Percentiles rank a stretch among this genome's conserved stretches.
Conservation (phyloP, 2,329 filamentous ascomycete genomes). For the Penicillium hordei region DNA sequence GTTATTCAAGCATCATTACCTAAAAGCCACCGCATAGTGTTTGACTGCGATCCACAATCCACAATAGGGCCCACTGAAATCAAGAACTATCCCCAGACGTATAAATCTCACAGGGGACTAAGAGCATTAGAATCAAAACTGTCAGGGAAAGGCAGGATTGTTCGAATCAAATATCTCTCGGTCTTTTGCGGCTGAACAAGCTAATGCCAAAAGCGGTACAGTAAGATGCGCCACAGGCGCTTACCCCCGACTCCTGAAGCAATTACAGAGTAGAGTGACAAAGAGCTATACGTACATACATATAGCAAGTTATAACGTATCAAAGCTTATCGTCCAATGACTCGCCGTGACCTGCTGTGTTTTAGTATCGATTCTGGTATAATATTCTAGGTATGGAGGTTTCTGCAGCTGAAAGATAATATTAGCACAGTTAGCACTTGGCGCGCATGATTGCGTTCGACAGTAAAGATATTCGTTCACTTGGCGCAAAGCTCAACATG, state of each 20-base stretch:
- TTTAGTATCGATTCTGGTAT: no score
- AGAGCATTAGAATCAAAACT: neutral
- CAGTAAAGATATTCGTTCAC: no score
- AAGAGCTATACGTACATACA: neutral
- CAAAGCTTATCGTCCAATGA: no score
- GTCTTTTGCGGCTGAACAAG: neutral
- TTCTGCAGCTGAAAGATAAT: no score
- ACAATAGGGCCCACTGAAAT: neutral
- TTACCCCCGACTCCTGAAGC: neutral
- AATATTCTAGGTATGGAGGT: no score
- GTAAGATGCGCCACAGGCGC: neutral
- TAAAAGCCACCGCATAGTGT: neutral
- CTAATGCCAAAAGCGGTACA: neutral
- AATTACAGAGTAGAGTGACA: neutral
- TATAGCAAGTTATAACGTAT: no score
- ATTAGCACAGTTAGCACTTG: no score
- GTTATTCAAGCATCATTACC: neutral
- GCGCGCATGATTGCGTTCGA: no score
- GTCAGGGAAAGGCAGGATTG: neutral
- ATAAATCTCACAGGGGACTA: neutral
- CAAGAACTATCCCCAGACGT: no score
- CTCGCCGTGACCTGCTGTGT: no score
- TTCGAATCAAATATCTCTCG: neutral
- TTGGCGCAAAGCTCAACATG: no score
- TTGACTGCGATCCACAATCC: neutral